A percentile compares a stretch with the other conserved stretches of the same genome.
Evolutionary conservation across 805 yeast genomes (phyloP).

Genomic region (Ogataea parapolymorpha): DNA sequence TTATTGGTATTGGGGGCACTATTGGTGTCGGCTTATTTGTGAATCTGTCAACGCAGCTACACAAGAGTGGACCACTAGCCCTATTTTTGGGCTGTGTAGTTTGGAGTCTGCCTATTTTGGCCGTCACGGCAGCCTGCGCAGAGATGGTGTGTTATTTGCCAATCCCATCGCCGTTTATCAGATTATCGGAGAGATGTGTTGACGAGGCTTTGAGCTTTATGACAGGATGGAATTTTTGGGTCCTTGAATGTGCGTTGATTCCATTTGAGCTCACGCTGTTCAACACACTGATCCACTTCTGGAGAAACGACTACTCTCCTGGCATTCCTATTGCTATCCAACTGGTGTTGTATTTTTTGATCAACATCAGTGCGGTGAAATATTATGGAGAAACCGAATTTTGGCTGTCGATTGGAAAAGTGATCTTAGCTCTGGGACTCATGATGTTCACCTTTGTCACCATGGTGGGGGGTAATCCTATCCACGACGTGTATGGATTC

Average conservation of each 20-base stretch:
- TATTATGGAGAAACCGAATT: slow-evolving; percentile 50
- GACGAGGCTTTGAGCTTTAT: slow-evolving; percentile 44
- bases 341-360: slow-evolving; percentile 38
- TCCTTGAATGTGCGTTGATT: slow-evolving; percentile 44
- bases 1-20: slow-evolving; percentile 50
- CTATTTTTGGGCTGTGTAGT: slow-evolving; percentile 37
- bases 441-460: slow-evolving; percentile 43
- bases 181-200: slow-evolving; percentile 44
- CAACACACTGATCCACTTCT: slow-evolving; percentile 44
- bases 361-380: slow-evolving; percentile 42
- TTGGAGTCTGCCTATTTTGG: slow-evolving; percentile 43
- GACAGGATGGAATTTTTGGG: slow-evolving; percentile 51
- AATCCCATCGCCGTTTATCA: slow-evolving; percentile 45
- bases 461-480: slow-evolving; percentile 52
- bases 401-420: slow-evolving; percentile 43
- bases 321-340: slow-evolving; percentile 44
- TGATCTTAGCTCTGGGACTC: slow-evolving; percentile 42
- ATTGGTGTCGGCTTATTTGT: slow-evolving; percentile 47
- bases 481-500: slow-evolving; percentile 37
- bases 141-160: slow-evolving; percentile 48
- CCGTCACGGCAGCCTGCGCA: slow-evolving; percentile 41
- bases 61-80: slow-evolving; percentile 41
- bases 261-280: slow-evolving; percentile 49
- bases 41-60: slow-evolving; percentile 38
- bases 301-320: slow-evolving; percentile 45